Evolutionary conservation across 2,329 filamentous ascomycete species (phyloP), one percentile per base, ranked within the genome.

Genomic region (Fusarium chuoi): DNA sequence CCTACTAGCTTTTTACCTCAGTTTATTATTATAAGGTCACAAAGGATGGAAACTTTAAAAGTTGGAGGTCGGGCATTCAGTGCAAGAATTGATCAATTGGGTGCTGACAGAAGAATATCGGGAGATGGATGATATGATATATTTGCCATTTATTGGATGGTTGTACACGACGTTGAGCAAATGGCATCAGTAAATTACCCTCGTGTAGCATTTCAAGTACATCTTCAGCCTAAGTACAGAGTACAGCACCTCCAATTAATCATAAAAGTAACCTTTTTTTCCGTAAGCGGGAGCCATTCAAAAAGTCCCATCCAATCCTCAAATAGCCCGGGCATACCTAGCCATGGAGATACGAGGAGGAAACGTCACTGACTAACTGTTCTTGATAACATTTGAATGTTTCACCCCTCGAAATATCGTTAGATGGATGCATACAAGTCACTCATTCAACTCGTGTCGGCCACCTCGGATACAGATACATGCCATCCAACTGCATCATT

Each of bases 31-130:
- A 38, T 26, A 38, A 55, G 30, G 49, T 26, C 54, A 58, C 22
- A 26, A 48, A 49, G 13, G 55, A 30, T n/a, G 30, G 33, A 49
- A 69, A 69, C 56, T 56, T 51, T 63, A 69, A 68, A 55, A 45
- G 33, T 55, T 56, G 57, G 66, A 63, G 65, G 57, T 64, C 22
- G 38, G 58, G 58, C 20, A 28, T 22, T 41, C 18, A 52, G 33
- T 36, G 48, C n/a, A 20, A 52, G 48, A 36, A 10, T 52, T 55
- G 35, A 10, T 54, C 24, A 54, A n/a, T n/a, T 28, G 24, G 36
- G 20, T 33, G 20, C 20, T 39, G 20, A 54, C 24, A 41, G 20
- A 39, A 28, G 35, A 41, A 39, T n/a, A 41, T 41, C 6, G 20
- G 20, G 51, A 41, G 51, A 12, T 33, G 33, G 33, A 33, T 35